These are phyloP conservation scores for Penicillium griseofulvum DNA, from an alignment of 2,329 filamentous ascomycete genomes.

Conservation along the genomic window DNA sequence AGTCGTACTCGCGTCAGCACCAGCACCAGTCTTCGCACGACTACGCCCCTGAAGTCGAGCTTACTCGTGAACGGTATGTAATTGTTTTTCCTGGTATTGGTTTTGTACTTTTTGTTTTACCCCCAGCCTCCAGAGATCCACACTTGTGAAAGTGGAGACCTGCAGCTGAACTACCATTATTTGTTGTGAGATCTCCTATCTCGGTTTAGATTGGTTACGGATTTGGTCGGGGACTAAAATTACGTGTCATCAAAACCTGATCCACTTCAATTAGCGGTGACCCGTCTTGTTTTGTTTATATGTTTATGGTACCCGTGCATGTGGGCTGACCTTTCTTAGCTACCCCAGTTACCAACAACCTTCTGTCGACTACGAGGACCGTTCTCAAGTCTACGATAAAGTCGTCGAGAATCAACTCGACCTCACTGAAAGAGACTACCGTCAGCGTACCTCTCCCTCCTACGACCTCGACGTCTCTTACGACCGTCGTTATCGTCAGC, in stretches of 20 bases:
- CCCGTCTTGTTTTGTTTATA: constrained; percentile 26
- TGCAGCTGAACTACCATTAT: constrained; percentile 14
- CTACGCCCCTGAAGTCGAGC: constrained; percentile 47
- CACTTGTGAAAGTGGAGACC: constrained; percentile 11
- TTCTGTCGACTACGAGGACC: constrained; percentile 50
- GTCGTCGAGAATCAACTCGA: constrained; percentile 51
- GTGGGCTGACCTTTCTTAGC: constrained; percentile 39
- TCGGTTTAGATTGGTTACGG: constrained; percentile 20
- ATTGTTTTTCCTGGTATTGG: neutral
- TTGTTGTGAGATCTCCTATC: constrained; percentile 23
- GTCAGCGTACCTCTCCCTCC: constrained; percentile 58
- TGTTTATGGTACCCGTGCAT: constrained; percentile 21
- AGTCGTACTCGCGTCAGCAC: constrained; percentile 6
- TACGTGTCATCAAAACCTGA: constrained; percentile 24
- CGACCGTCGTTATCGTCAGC: constrained; percentile 37
- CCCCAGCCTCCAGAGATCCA: constrained; percentile 4
- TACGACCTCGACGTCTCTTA: constrained; percentile 48
- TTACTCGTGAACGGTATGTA: constrained; percentile 52
- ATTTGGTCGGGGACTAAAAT: constrained; percentile 23
- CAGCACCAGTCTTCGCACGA: constrained; percentile 2
- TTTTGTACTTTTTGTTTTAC: neutral
- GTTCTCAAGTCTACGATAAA: constrained; percentile 41
- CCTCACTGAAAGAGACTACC: constrained; percentile 61
- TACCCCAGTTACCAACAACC: constrained; percentile 53
- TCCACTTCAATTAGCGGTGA: constrained; percentile 30